Conservation (phyloP, 2,329 filamentous ascomycete genomes). For the Fusarium oxysporum region DNA sequence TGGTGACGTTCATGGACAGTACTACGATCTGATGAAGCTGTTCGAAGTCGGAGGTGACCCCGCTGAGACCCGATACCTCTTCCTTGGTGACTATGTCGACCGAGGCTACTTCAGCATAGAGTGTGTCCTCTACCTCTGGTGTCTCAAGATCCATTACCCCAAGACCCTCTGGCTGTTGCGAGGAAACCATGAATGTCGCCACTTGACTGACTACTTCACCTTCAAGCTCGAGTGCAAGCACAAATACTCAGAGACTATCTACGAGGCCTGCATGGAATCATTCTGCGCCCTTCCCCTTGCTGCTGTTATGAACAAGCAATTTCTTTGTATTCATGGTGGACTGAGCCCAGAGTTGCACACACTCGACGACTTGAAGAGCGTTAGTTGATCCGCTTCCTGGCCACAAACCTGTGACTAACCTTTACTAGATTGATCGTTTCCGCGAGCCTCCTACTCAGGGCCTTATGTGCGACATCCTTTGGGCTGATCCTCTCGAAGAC, state of each 20-base stretch:
- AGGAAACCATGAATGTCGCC: constrained; percentile 98
- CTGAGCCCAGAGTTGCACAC: constrained; percentile 96
- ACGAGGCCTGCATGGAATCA: constrained; percentile 98
- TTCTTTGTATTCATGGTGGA: constrained; percentile 97
- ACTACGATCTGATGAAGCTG: constrained; percentile 99
- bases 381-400: constrained; percentile 57
- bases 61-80: constrained; percentile 94
- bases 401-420: constrained; percentile 25
- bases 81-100: constrained; percentile 97
- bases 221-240: constrained; percentile 99
- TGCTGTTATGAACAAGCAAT: constrained; percentile 99
- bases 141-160: constrained; percentile 98
- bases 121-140: constrained; percentile 98
- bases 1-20: constrained; percentile 98
- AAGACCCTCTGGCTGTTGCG: constrained; percentile 96
- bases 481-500: constrained; percentile 97
- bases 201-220: constrained; percentile 99
- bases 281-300: constrained; percentile 95
- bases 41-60: constrained; percentile 99
- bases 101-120: constrained; percentile 99
- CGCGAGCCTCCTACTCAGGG: constrained; percentile 96
- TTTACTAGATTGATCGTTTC: constrained; percentile 88
- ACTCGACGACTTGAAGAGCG: constrained; percentile 90
- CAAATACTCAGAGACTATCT: constrained; percentile 96
- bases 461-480: constrained; percentile 98